A percentile compares a stretch with the other conserved stretches of the same genome.
Evolutionary conservation across 805 yeast species (phyloP).

Genomic region (Candida suzukii): DNA sequence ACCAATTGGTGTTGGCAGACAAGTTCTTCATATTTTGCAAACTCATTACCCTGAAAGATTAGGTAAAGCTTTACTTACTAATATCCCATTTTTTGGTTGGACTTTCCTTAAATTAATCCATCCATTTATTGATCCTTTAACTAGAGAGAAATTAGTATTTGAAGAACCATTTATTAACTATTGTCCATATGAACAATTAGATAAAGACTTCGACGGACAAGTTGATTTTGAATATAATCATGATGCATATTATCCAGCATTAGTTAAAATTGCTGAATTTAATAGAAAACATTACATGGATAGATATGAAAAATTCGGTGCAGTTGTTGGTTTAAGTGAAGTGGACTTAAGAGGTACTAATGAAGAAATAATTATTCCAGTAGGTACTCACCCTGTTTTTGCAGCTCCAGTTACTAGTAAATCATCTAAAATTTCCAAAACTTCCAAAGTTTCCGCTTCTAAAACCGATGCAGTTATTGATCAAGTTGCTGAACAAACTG

Average conservation of each 20-base stretch:
- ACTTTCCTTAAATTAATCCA: slow-evolving; percentile 84
- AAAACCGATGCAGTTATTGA: neutral
- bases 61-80: slow-evolving; percentile 86
- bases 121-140: slow-evolving; percentile 94
- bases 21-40: slow-evolving; percentile 87
- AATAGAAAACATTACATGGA: slow-evolving; percentile 59
- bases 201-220: slow-evolving; percentile 75
- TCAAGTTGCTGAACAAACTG: neutral
- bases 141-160: slow-evolving; percentile 87
- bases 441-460: neutral
- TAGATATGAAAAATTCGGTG: slow-evolving; percentile 69
- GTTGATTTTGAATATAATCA: slow-evolving; percentile 83
- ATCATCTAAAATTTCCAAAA: neutral
- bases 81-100: slow-evolving; percentile 93
- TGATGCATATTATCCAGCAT: slow-evolving; percentile 66
- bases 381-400: slow-evolving; percentile 22
- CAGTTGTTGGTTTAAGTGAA: slow-evolving; percentile 73
- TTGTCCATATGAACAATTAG: slow-evolving; percentile 78
- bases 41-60: slow-evolving; percentile 96
- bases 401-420: neutral
- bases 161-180: slow-evolving; percentile 83
- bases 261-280: slow-evolving; percentile 51
- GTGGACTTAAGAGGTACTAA: slow-evolving; percentile 53
- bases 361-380: slow-evolving; percentile 19
- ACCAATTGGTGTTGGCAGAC: slow-evolving; percentile 82